Evolutionary conservation across 495 filamentous ascomycete genomes (phyloP), one percentile per base, ranked within the genome.

Genomic region (Pyronema omphalodes): DNA sequence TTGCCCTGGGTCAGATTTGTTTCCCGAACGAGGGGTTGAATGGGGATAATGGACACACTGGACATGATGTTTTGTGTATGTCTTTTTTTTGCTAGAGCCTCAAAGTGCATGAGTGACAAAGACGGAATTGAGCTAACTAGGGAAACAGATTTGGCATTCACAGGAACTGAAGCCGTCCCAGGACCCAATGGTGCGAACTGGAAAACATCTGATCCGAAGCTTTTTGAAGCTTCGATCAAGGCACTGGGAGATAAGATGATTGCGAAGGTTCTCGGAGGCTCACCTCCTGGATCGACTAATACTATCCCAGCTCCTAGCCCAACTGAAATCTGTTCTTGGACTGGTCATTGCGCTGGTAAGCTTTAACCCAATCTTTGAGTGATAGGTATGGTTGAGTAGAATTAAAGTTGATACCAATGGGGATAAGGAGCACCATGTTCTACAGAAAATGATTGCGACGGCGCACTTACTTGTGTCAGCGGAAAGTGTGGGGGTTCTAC

Each of bases 1-100:
- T 81, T 37, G 67, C 76, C 3, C 56, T 80, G 6, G 78, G 74
- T 0, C 70, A 73, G 19, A 64, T 74, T 14, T 81, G 78, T 63
- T 81, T 71, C 61, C 51, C 51, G 37, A 48, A 68, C 44, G 64
- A 65, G 0, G 51, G 58, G 8, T 65, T 77, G 12, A 70, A 53
- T 11, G 75, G 74, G 15, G 59, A 75, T 63, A 70, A 67, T 57
- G 76, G 74, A 0, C 73, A 77, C 60, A 67, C 68, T 36, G 57
- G 60, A 17, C 64, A 69, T 41, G 74, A 77, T 59, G 70, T 77
- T 0, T 60, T 80, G 14, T 79, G 74, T 55, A 66, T 5, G 51
- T 35, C n/a, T 36, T 19, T 11, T 51, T 51, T 34, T 34, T 34
- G 3, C 34, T 12, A 34, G 19, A n/a, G 34, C n/a, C n/a, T n/a